Conservation (phyloP, 2,329 filamentous ascomycete species). For the Trichophyton schoenleinii region DNA sequence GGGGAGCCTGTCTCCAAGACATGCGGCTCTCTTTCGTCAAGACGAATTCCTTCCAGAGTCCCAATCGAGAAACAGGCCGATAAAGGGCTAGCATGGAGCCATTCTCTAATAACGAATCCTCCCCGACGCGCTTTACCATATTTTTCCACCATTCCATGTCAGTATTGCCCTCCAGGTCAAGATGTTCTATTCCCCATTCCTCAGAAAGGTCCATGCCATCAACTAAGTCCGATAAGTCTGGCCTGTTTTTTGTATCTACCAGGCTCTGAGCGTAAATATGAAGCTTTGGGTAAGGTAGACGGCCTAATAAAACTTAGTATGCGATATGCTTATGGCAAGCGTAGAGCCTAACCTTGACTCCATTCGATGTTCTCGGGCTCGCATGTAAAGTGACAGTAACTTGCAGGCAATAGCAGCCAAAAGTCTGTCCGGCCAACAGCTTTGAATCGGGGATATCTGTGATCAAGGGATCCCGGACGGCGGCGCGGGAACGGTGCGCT, state of each 20-base stretch:
- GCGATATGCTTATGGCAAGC: neutral
- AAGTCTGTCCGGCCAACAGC: slow-evolving; percentile 10
- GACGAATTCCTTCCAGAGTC: neutral
- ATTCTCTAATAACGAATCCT: neutral
- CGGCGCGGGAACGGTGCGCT: neutral
- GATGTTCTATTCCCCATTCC: slow-evolving; percentile 15
- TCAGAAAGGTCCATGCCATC: slow-evolving; percentile 16
- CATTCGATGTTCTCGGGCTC: slow-evolving; percentile 12
- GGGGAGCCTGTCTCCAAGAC: neutral
- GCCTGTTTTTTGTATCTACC: slow-evolving; percentile 13
- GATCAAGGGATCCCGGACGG: neutral
- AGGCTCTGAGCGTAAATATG: slow-evolving; percentile 16
- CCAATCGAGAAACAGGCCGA: neutral
- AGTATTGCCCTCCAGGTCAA: slow-evolving; percentile 13
- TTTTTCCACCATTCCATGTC: slow-evolving; percentile 11
- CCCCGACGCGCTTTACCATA: neutral
- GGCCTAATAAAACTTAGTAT: slow-evolving; percentile 12
- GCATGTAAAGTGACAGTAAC: slow-evolving; percentile 12
- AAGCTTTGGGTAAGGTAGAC: slow-evolving; percentile 15
- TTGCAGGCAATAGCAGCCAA: slow-evolving; percentile 12
- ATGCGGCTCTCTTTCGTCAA: neutral
- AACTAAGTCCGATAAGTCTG: slow-evolving; percentile 15
- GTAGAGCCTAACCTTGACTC: slow-evolving; percentile 8
- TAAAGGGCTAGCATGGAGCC: neutral
- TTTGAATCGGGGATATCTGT: neutral